Percentiles rank a stretch among this genome's conserved stretches.
These are phyloP conservation scores for Kingdonia uniflora DNA, from an alignment of 164 flowering plant species.

Conservation along the genomic window DNA sequence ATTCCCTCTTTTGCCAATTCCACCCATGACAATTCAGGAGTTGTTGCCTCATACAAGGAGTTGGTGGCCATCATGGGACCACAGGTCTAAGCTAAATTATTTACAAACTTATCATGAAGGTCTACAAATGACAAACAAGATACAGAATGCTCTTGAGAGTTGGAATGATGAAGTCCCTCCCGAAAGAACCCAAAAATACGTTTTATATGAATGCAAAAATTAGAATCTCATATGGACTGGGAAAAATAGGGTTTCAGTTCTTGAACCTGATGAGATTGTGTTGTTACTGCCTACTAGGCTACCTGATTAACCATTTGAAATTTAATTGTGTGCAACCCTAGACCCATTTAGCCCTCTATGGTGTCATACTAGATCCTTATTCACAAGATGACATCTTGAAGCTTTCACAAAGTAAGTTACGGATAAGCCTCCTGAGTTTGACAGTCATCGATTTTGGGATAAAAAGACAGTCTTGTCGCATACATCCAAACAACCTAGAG, in stretches of 20 bases:
- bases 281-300: slow-evolving; percentile 25
- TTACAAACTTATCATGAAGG: slow-evolving; percentile 56
- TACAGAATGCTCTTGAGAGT: slow-evolving; percentile 43
- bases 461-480: no score
- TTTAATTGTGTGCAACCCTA: no score
- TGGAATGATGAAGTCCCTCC: slow-evolving; percentile 46
- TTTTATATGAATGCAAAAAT: slow-evolving; percentile 52
- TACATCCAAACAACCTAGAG: no score
- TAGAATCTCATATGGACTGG: slow-evolving; percentile 97
- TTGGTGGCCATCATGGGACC: slow-evolving; percentile 97
- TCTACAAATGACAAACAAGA: slow-evolving; percentile 53
- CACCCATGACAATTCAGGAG: slow-evolving; percentile 59
- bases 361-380: no score
- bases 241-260: slow-evolving; percentile 34
- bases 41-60: slow-evolving; percentile 57
- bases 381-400: no score
- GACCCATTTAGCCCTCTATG: no score
- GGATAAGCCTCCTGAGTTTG: no score
- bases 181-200: slow-evolving; percentile 33
- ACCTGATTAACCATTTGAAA: slow-evolving; percentile 23
- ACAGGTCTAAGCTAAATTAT: slow-evolving; percentile 58
- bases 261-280: slow-evolving; percentile 31
- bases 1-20: slow-evolving; percentile 55
- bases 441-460: no score
- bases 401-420: no score